Evolutionary conservation across 2,329 filamentous ascomycete species (phyloP), one percentile per base, ranked within the genome.

Genomic region (Biscogniauxia mediterranea): DNA sequence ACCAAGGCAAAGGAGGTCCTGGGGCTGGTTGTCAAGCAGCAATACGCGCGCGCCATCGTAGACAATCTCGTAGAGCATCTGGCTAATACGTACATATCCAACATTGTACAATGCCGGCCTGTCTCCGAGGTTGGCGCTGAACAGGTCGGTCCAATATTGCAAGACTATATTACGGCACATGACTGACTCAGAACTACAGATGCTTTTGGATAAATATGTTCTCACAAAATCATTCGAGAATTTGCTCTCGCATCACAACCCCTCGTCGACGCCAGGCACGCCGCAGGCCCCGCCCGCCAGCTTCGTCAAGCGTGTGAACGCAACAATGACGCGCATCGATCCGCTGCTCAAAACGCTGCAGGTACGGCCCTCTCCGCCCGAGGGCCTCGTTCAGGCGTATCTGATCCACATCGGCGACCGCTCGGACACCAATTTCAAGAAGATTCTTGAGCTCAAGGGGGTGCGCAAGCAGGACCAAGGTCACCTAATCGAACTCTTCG

Each of bases 341-440:
- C 91, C 92, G 0, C 85, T 99, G 21, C 89, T 99, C 69, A 99
- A 99, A 78, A 98, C 95, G 2, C 85, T 99, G 2, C 95, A 99
- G 81, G 94, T 99, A 54, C 92, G 92, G 26, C 88, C 93, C 2
- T 91, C 90, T 4, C 95, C 95, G 0, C 91, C 94, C 0, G 95
- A 99, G 79, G 94, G 92, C 1, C 85, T 99, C 3, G 93, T 99
- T 0, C 94, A 98, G 78, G 95, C 95, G 38, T 99, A 99, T 75
- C 87, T 99, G 38, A 96, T 98, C 75, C 95, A 98, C 78, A 95
- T 99, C 66, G 93, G 87, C 67, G 95, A 99, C 80, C 89, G 91
- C 59, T 96, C 90, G 65, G 95, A 98, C 74, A 85, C 87, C 70
- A 99, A 99, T 78, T 99, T 99, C 84, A 89, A 89, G 73, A 98